A percentile compares a stretch with the other conserved stretches of the same genome.
Evolutionary conservation across 257 asterid species (phyloP).

Genomic region (Oldenlandia corymbosa): DNA sequence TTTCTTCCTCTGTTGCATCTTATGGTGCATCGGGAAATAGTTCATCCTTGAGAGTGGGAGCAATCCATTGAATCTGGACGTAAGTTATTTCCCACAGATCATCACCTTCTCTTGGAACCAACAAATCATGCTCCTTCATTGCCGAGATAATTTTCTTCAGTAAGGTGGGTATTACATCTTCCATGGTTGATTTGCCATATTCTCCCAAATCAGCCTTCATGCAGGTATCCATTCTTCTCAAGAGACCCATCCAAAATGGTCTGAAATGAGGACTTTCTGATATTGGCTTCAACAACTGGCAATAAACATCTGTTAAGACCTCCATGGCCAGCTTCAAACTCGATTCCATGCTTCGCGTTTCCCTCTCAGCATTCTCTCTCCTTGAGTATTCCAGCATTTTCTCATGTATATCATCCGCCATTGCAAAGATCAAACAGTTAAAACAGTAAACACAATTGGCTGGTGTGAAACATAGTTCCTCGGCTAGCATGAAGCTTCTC

Average conservation of each 20-base stretch:
- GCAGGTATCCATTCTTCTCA: conserved; percentile 81
- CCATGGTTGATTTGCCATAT: conserved; percentile 66
- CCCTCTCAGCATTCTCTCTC: conserved; percentile 74
- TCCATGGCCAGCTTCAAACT: conserved; percentile 75
- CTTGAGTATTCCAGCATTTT: conserved; percentile 87
- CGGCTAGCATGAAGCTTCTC: conserved; percentile 60
- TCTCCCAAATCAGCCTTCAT: conserved; percentile 80
- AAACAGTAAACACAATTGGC: conserved; percentile 64
- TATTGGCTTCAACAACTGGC: conserved; percentile 58
- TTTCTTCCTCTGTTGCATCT: not conserved
- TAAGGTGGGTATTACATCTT: conserved; percentile 49
- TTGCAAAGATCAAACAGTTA: conserved; percentile 63
- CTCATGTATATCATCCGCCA: conserved; percentile 84
- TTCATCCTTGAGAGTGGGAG: conserved; percentile 76
- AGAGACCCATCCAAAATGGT: conserved; percentile 74
- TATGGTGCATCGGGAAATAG: conserved; percentile 48
- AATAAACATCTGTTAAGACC: conserved; percentile 56
- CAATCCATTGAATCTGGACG: conserved; percentile 87
- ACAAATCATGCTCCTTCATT: conserved; percentile 68
- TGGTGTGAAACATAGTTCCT: conserved; percentile 66
- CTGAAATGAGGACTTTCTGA: conserved; percentile 67
- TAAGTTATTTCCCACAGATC: conserved; percentile 79
- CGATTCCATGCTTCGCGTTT: conserved; percentile 86
- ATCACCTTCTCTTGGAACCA: conserved; percentile 53
- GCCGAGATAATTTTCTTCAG: conserved; percentile 47